These are phyloP conservation scores for Mesostigma viride DNA, from an alignment of 139 green algal species.

Conservation along the genomic window DNA sequence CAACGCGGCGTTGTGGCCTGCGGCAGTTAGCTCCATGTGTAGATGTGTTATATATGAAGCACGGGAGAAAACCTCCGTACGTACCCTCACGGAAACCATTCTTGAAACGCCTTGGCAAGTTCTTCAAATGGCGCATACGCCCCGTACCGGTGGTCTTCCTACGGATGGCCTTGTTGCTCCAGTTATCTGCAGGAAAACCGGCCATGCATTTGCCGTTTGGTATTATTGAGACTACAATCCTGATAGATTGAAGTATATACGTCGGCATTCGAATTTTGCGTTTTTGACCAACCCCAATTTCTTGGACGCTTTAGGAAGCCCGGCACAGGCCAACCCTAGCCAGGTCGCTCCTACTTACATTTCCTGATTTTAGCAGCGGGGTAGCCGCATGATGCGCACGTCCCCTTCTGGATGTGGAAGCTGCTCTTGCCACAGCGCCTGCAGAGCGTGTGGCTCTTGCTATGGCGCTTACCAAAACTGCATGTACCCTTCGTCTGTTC, in stretches of 20 bases:
- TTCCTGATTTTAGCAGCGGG: conserved; percentile 79
- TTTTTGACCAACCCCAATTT: neutral
- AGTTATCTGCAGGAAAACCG: conserved; percentile 71
- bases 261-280: neutral
- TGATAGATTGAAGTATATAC: conserved; percentile 6
- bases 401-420: conserved; percentile 95
- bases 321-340: neutral
- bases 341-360: conserved; percentile 54
- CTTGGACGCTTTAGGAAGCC: neutral
- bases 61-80: too few species aligned
- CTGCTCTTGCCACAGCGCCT: conserved; percentile 70
- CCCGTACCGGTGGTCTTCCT: conserved; percentile 96
- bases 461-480: conserved; percentile 84
- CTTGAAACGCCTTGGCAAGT: conserved; percentile 78
- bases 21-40: too few species aligned
- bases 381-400: conserved; percentile 85
- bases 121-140: conserved; percentile 87
- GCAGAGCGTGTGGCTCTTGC: conserved; percentile 96
- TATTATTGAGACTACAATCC: conserved; percentile 10
- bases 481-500: conserved; percentile 77
- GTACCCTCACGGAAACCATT: conserved; percentile 68
- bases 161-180: conserved; percentile 90
- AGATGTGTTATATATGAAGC: too few species aligned
- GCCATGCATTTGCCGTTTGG: neutral
- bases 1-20: too few species aligned